phyloP scores from a whole-genome alignment of 805 yeast genomes.

The Candida vartiovaarae region DNA sequence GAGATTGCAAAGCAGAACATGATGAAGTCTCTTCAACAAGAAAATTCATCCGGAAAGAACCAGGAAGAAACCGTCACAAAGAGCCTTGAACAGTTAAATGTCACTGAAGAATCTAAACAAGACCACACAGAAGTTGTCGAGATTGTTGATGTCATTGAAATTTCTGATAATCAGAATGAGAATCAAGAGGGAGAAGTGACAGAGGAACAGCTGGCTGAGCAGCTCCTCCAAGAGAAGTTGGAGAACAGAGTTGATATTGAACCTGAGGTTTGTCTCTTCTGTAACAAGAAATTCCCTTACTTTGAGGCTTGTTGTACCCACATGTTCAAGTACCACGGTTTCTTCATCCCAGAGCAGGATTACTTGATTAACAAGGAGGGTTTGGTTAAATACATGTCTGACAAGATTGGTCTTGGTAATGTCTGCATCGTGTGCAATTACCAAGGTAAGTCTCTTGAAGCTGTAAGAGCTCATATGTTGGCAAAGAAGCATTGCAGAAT shows the following conservation, averaged over 20 bases:
- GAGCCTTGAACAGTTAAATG: neutral
- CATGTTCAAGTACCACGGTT: constrained; percentile 74
- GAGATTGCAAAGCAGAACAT: constrained; percentile 35
- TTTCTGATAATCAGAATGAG: constrained; percentile 2
- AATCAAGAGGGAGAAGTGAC: constrained; percentile 21
- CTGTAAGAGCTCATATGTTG: constrained; percentile 87
- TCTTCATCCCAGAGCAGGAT: constrained; percentile 79
- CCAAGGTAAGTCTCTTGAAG: constrained; percentile 79
- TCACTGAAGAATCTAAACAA: neutral
- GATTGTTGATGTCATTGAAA: neutral
- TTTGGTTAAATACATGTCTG: constrained; percentile 69
- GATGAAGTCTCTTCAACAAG: constrained; percentile 18
- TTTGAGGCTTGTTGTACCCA: constrained; percentile 56
- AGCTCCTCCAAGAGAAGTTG: constrained; percentile 31
- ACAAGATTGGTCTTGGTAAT: constrained; percentile 88
- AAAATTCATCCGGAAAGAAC: too few relatives aligned
- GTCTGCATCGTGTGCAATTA: constrained; percentile 78
- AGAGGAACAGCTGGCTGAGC: constrained; percentile 32
- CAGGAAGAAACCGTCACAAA: too few relatives aligned
- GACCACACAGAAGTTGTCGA: neutral
- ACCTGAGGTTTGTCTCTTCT: constrained; percentile 46
- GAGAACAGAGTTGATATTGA: constrained; percentile 40
- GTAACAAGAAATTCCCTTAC: constrained; percentile 37
- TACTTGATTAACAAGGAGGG: constrained; percentile 70
- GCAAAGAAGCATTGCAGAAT: constrained; percentile 82